A percentile compares a stretch with the other conserved stretches of the same genome.
phyloP scores from a whole-genome alignment of 1,284 basidiomycete species.

The Ceratorhiza oryzae-sativae region DNA sequence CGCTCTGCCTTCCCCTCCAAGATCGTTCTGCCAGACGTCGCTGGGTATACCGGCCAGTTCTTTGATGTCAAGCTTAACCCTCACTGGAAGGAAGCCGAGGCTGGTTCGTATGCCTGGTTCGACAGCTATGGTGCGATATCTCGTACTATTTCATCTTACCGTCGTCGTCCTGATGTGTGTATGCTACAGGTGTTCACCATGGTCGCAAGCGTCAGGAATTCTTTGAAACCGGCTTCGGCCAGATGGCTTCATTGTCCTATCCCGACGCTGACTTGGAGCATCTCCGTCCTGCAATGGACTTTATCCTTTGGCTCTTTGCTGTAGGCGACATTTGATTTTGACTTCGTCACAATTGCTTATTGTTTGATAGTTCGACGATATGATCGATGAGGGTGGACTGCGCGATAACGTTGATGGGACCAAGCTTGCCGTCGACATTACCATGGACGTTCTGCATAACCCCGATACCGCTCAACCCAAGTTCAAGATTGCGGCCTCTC shows the following conservation, averaged over 20 bases:
- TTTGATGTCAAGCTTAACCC: slow-evolving; percentile 43
- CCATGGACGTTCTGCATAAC: slow-evolving; percentile 49
- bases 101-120: slow-evolving; percentile 43
- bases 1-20: slow-evolving; percentile 37
- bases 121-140: slow-evolving; percentile 35
- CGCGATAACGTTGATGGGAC: slow-evolving; percentile 55
- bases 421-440: slow-evolving; percentile 52
- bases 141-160: background rate
- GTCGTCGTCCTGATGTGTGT: background rate
- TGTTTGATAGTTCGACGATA: slow-evolving; percentile 53
- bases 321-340: slow-evolving; percentile 47
- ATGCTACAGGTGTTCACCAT: slow-evolving; percentile 33
- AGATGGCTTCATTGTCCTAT: slow-evolving; percentile 56
- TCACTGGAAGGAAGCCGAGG: slow-evolving; percentile 40
- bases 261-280: slow-evolving; percentile 57
- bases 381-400: slow-evolving; percentile 56
- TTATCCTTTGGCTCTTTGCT: slow-evolving; percentile 59
- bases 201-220: slow-evolving; percentile 42
- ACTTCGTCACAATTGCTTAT: background rate
- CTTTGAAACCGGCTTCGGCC: slow-evolving; percentile 50
- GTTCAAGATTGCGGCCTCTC: slow-evolving; percentile 56
- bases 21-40: slow-evolving; percentile 41
- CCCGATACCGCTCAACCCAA: slow-evolving; percentile 51
- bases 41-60: slow-evolving; percentile 40
- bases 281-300: slow-evolving; percentile 55